Base-by-base conservation (phyloP, 2,329 filamentous ascomycete species). In the Knufia petricola region DNA sequence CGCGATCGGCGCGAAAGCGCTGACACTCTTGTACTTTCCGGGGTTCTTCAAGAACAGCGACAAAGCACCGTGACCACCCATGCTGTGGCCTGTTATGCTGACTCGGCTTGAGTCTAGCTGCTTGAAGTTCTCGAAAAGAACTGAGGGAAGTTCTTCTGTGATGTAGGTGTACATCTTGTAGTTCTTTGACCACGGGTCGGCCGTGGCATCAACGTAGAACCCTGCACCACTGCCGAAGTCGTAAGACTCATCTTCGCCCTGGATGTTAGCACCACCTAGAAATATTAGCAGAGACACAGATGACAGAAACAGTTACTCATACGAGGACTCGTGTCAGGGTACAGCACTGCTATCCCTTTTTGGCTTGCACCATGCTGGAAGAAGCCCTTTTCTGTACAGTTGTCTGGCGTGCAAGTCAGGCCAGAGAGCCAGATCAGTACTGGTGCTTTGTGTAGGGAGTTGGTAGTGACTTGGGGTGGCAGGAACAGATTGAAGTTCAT, bases 151-250 rank as follows among this genome's bases (percentile, higher is more conserved):
- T 69, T 98, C 92, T 47, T 77, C 67, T n/a, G 84, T 82, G 57
- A 98, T 77, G 72, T 98, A 98, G 54, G 77, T 81, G 74, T 96
- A 88, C 92, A 98, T 98, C 59, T 82, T 83, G 75, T 98, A 98
- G 64, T 87, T 79, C 47, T 73, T 71, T 51, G 72, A 72, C 74
- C 82, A 98, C 8, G 88, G 87, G 24, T 78, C 75, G 56, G 73
- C 75, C 3, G 81, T 86, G 8, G 90, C 88, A 66, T 98, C 83
- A 58, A 98, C 72, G 74, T 98, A 98, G 76, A 98, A 98, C 48
- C 87, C 87, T 1, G 92, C 92, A 3, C 85, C 90, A 54, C 79
- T 80, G 60, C 92, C 92, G 64, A 98, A 96, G 69, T 98, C 92
- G 67, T 82, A 98, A 42, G 76, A 66, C 56, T 94, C 90, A 61